A percentile compares a stretch with the other conserved stretches of the same genome.
phyloP scores from a whole-genome alignment of 164 flowering plant genomes.

The Sedum album region DNA sequence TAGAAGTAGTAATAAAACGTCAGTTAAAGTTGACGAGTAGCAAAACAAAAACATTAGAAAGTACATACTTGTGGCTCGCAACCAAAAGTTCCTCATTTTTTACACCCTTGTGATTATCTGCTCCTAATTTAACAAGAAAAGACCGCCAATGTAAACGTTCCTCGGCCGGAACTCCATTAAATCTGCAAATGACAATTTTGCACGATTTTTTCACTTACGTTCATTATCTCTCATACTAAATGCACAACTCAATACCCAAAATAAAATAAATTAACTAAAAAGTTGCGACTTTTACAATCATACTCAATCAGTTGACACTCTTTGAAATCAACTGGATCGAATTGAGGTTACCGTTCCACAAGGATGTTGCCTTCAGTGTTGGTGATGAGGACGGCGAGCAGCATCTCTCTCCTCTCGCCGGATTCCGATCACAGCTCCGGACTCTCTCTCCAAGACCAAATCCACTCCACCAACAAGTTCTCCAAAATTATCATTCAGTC shows the following conservation, averaged over 20 bases:
- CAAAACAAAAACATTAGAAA: neutral
- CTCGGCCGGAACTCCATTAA: conserved; percentile 96
- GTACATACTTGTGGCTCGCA: conserved; percentile 88
- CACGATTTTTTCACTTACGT: neutral
- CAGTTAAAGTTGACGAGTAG: neutral
- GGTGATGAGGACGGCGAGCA: conserved; percentile 51
- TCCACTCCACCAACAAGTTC: neutral
- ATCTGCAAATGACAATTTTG: conserved; percentile 35
- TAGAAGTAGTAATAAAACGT: too few species aligned
- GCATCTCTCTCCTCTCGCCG: conserved; percentile 21
- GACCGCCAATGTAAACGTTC: conserved; percentile 95
- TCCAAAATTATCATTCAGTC: neutral
- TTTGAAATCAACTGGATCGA: neutral
- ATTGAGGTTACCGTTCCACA: conserved; percentile 42
- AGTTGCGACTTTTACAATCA: too few species aligned
- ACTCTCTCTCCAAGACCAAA: neutral
- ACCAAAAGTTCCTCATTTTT: conserved; percentile 97
- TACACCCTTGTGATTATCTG: conserved; percentile 85
- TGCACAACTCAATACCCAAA: neutral
- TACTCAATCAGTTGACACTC: neutral
- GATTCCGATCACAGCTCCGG: neutral
- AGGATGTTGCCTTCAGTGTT: conserved; percentile 58
- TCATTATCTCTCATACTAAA: neutral
- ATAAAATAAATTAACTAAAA: too few species aligned
- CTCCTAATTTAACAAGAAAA: conserved; percentile 88